These are phyloP conservation scores for Nitzschia sp. DNA, from an alignment of 108 stramenopile genomes.

Conservation along the genomic window DNA sequence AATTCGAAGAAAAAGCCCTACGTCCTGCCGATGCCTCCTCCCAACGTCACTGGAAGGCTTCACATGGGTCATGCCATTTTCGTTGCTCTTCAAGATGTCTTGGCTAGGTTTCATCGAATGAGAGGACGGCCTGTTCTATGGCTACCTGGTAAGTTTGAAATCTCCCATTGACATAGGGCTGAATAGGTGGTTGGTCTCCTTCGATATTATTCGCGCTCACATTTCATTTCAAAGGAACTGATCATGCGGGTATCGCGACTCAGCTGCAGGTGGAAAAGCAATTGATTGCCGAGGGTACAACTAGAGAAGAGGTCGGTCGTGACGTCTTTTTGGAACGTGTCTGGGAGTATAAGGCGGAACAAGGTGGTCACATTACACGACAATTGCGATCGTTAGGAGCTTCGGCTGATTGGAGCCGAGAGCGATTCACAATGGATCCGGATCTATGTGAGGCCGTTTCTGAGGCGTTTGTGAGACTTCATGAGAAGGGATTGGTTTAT, in stretches of 20 bases:
- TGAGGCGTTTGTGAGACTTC: slow-evolving; percentile 94
- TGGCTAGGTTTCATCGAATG: slow-evolving; percentile 98
- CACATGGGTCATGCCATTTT: slow-evolving; percentile 99
- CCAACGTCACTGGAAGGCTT: slow-evolving; percentile 98
- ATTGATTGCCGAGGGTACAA: slow-evolving; percentile 77
- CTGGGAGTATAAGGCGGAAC: slow-evolving; percentile 93
- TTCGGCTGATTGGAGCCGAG: slow-evolving; percentile 96
- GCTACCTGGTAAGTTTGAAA: slow-evolving; percentile 69
- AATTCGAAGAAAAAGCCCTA: slow-evolving; percentile 54
- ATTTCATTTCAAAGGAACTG: slow-evolving; percentile 71
- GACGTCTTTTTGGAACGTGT: slow-evolving; percentile 87
- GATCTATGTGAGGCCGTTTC: slow-evolving; percentile 83
- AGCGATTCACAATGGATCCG: slow-evolving; percentile 97
- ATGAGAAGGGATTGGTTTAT: slow-evolving; percentile 95
- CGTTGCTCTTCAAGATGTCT: slow-evolving; percentile 96
- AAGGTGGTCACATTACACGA: slow-evolving; percentile 92
- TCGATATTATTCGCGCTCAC: no score
- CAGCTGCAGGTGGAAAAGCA: slow-evolving; percentile 96
- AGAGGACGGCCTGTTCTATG: slow-evolving; percentile 94
- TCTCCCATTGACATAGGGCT: no score
- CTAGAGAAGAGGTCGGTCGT: slow-evolving; percentile 86
- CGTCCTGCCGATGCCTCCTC: slow-evolving; percentile 96
- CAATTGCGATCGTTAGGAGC: slow-evolving; percentile 96
- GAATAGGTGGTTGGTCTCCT: no score
- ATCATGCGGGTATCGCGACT: slow-evolving; percentile 99